Conservation (phyloP, 495 filamentous ascomycete species). For the Penicillium egyptiacum region DNA sequence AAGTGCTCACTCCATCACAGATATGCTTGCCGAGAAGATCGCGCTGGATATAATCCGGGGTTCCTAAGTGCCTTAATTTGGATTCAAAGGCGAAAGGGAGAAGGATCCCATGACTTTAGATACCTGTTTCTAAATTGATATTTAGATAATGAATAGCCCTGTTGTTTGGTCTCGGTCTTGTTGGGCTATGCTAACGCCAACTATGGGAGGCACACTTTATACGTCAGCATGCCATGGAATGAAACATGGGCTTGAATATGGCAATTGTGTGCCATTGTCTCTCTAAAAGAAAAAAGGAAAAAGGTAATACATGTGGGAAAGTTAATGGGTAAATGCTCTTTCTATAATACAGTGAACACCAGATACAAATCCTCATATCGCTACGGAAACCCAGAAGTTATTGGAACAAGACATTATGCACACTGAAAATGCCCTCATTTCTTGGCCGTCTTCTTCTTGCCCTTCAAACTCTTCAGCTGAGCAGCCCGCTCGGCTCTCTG, state of each 20-base stretch:
- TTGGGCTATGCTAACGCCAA: neutral
- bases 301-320: slow-evolving; percentile 18
- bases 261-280: neutral
- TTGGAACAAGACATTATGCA: slow-evolving; percentile 27
- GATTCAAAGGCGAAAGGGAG: neutral
- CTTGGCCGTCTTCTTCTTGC: slow-evolving; percentile 49
- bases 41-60: slow-evolving; percentile 39
- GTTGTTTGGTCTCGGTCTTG: neutral
- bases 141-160: neutral
- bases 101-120: neutral
- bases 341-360: slow-evolving; percentile 46
- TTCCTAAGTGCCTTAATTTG: neutral
- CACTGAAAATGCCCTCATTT: slow-evolving; percentile 31
- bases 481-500: slow-evolving; percentile 52
- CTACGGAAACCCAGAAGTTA: slow-evolving; percentile 30
- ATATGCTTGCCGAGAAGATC: slow-evolving; percentile 59
- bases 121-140: neutral
- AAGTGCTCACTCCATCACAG: slow-evolving; percentile 16
- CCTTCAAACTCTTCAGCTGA: slow-evolving; percentile 59
- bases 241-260: neutral
- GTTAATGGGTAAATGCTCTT: slow-evolving; percentile 25
- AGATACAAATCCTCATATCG: slow-evolving; percentile 34
- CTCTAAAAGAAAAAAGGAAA: neutral
- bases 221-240: neutral
- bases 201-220: neutral